Base-by-base conservation (phyloP, 768 basidiomycete species). In the Mycena rosella region DNA sequence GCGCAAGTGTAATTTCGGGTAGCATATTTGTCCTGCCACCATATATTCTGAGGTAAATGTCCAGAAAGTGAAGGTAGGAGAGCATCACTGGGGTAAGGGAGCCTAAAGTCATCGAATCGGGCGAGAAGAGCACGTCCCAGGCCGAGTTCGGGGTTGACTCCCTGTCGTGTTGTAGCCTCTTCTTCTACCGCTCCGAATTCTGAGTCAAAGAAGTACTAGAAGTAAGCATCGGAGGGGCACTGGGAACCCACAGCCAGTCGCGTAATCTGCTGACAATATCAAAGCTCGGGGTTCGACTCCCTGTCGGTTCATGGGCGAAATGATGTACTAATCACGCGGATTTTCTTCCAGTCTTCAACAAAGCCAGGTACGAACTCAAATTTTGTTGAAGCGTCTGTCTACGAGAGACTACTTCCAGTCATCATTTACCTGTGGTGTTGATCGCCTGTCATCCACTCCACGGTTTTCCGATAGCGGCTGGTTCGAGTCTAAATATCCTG, bases 231-330 rank as follows among this genome's bases (percentile, higher is more conserved):
- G 47, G 5, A 26, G 22, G 22, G 47, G 29, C 32, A 30, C 7
- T 13, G 26, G 27, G 18, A 29, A 27, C 27, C 48, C 47, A 17
- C 47, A 26, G 47, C 13, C 11, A 6, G 3, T n/a, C n/a, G n/a
- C n/a, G n/a, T n/a, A n/a, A n/a, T n/a, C n/a, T n/a, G n/a, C 6
- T 7, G n/a, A 45, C 13, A 26, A 27, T 8, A 15, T 26, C n/a
- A n/a, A 36, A 38, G 26, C 14, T 32, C 22, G 54, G 24, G 36
- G 54, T 40, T 54, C 34, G 53, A 54, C 32, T 54, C 53, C 53
- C 53, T 24, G n/a, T 11, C 53, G 53, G 24, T 26, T 32, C 53
- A 54, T 54, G 32, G 29, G 7, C n/a, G n/a, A n/a, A n/a, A n/a
- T n/a, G n/a, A n/a, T n/a, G n/a, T n/a, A n/a, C n/a, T n/a, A n/a